Percentiles rank a stretch among this genome's conserved stretches.
These are phyloP conservation scores for Trifolium subterraneum DNA, from an alignment of 306 rosid species.

Conservation along the genomic window DNA sequence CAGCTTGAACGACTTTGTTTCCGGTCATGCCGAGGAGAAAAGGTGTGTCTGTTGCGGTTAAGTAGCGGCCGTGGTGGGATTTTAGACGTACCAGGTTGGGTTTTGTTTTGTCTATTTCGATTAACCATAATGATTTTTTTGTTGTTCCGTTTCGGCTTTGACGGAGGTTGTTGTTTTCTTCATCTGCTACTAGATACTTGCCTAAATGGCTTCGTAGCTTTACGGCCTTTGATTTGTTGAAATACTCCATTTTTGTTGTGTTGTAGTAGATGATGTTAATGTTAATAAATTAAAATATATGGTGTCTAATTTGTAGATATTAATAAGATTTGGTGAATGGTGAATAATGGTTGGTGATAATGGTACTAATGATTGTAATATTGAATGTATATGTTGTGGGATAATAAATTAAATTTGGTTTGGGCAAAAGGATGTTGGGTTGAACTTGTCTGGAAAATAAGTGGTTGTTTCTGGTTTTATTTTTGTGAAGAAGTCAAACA, in stretches of 20 bases:
- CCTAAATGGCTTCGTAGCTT: conserved; percentile 73
- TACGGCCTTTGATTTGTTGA: conserved; percentile 56
- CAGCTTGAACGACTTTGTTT: conserved; percentile 50
- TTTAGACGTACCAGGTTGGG: conserved; percentile 51
- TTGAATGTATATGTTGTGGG: background rate
- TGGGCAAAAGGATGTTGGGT: background rate
- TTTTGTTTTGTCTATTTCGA: conserved; percentile 61
- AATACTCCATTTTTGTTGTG: conserved; percentile 64
- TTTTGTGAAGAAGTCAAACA: too few relatives aligned
- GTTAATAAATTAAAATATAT: background rate
- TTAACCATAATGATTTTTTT: conserved; percentile 57
- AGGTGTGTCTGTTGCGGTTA: conserved; percentile 59
- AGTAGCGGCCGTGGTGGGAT: conserved; percentile 60
- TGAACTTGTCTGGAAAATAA: background rate
- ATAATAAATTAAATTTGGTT: background rate
- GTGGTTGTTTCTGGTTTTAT: background rate
- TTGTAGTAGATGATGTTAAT: background rate
- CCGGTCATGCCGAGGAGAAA: conserved; percentile 75
- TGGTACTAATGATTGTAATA: background rate
- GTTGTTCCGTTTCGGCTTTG: conserved; percentile 62
- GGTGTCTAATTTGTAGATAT: background rate
- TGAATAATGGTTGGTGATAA: background rate
- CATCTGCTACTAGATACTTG: conserved; percentile 71
- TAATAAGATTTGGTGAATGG: background rate
- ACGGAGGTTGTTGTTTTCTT: conserved; percentile 51